Evolutionary conservation across 805 yeast species (phyloP), one percentile per base, ranked within the genome.

Genomic region (Ogataea degrootiae): DNA sequence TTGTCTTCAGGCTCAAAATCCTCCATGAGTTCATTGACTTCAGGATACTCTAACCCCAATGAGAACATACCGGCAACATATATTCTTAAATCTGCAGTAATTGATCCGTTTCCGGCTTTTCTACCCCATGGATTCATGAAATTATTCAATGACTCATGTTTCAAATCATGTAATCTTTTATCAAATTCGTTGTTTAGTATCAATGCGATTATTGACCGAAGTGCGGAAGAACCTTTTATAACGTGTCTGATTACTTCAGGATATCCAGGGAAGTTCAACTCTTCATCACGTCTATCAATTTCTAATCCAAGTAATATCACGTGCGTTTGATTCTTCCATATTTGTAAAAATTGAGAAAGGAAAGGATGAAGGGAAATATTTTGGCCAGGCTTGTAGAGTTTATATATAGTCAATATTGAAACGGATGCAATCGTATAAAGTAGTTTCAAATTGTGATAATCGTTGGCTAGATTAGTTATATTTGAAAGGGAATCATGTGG

Each of bases 101-200:
- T 60, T 0, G 85, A 73, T 4, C 92, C 91, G 44, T 75, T 74
- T 19, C 82, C 79, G 19, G 73, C 62, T 46, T 78, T 75, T 50
- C 91, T 69, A 1, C 83, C 86, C 65, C 80, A 75, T 2, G 91
- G 90, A 19, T 83, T 80, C 71, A 80, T 72, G 58, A 82, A 85
- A 45, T 80, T 73, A 35, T 76, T 62, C 22, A 85, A 68, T 9
- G 87, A 72, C 54, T 80, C 81, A 55, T 79, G 82, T 45, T 72
- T 66, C 23, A 82, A 66, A 59, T 85, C 94, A 56, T 81, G 84
- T 17, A 57, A 57, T 45, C 77, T 61, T 17, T 55, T 56, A 0
- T 62, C 66, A 19, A 70, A 62, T 46, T 76, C 71, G 39, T 73
- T 75, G 57, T 83, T 83, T 45, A 86, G 59, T 8, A 83, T 71